These are phyloP conservation scores for Carex littledalei DNA, from an alignment of 176 grass and related monocot species.

Conservation along the genomic window DNA sequence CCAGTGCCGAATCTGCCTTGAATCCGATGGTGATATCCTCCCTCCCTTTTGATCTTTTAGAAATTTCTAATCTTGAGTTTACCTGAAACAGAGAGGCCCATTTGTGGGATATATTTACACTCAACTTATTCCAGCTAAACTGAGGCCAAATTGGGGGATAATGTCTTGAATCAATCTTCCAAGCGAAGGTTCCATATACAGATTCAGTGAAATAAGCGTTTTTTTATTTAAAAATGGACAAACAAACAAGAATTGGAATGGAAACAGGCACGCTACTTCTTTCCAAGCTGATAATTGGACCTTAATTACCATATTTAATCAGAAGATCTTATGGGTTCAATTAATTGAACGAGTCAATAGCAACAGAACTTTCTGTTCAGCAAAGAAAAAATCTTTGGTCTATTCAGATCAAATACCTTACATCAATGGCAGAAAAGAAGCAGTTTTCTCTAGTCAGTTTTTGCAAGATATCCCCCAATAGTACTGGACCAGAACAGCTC, in stretches of 20 bases:
- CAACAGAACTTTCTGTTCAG: no score
- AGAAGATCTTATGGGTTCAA: background rate
- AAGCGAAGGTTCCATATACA: background rate
- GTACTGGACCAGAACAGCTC: background rate
- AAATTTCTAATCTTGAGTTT: background rate
- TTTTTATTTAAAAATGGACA: background rate
- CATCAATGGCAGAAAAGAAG: background rate
- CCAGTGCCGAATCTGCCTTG: constrained; percentile 99
- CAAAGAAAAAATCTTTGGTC: background rate
- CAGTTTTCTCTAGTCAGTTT: background rate
- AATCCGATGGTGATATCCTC: constrained; percentile 59
- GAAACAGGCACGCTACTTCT: background rate
- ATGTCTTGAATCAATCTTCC: background rate
- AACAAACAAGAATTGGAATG: background rate
- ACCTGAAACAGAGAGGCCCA: background rate
- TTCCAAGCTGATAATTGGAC: background rate
- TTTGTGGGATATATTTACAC: background rate
- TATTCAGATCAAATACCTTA: background rate
- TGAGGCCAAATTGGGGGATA: background rate
- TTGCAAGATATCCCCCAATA: background rate
- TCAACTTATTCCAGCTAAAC: background rate
- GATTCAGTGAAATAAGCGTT: background rate
- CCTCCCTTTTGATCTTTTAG: background rate
- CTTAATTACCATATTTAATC: background rate
- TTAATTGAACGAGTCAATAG: background rate